Base-by-base conservation (phyloP, 768 basidiomycete genomes). In the Strobilomyces dryophilus region DNA sequence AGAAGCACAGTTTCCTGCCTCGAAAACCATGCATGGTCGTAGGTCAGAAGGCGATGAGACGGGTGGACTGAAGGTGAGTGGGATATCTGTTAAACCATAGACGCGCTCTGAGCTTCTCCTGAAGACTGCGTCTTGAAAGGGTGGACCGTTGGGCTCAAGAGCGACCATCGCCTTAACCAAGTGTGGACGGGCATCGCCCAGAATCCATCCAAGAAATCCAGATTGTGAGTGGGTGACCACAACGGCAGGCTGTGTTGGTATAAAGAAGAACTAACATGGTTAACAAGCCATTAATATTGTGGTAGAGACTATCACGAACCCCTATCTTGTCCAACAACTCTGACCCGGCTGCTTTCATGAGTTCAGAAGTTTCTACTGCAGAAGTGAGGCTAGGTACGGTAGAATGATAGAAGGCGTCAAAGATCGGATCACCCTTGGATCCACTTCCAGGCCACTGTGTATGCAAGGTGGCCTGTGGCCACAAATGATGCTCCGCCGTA, bases 371-470 rank as follows among this genome's bases (percentile, higher is more conserved):
- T 51, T 76, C 75, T 0, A 56, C 56, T 17, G 66, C 53, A 17
- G 74, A 74, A 17, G 59, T 53, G 17, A 80, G 66, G 41, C 68
- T 61, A 6, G 77, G 78, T 21, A 76, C 63, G 5, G 69, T 69
- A 1, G 79, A 76, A 5, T 70, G 67, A 49, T 73, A 80, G 56
- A 80, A 78, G 20, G 64, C 63, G 43, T 80, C 73, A 49, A 80
- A 81, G 10, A 61, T 59, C 0, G 71, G 57, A 47, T 81, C 79
- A 5, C 78, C 77, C 27, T 65, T 60, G 45, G 65, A 72, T n/a
- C 79, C 79, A 47, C 72, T 75, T 17, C 79, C 79, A 3, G 77
- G 78, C 79, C 79, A 80, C 52, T 79, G 78, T 0, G 76, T 79
- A 44, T 78, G 77, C 40, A 77, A 60, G 2, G 57, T 53, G 4